Evolutionary conservation across 2,329 filamentous ascomycete species (phyloP), one percentile per base, ranked within the genome.

Genomic region (Phialophora macrospora): DNA sequence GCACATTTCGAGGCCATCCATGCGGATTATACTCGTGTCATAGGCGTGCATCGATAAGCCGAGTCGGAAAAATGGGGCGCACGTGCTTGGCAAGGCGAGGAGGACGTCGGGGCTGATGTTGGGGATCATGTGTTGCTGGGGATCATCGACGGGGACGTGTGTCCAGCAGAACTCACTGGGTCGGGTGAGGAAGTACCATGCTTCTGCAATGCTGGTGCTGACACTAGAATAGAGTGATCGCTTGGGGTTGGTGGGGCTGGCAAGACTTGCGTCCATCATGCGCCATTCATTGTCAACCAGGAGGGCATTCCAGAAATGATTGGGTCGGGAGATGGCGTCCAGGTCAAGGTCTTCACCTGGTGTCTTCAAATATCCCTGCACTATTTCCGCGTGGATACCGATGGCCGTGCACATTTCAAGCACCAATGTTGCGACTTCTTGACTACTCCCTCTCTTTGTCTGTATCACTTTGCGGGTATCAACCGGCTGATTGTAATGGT

Each of bases 291-390:
- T 90, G 76, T 99, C 95, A 8, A 97, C 88, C 41, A 97, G 81
- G 20, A 98, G 92, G 0, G 92, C 89, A 72, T 99, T 99, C 95
- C 95, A 99, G 88, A 91, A 98, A 79, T 99, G 95, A 74, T 99
- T 99, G 0, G 94, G 85, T 32, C 89, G 87, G n/a, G 92, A 91
- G 76, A 94, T 87, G 64, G 90, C 89, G 68, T 90, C 91, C 51
- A 93, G 82, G 72, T 98, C 93, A 1, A 90, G 82, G 7, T 89
- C 81, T 73, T 98, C 95, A 0, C 94, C 94, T 0, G 95, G 95
- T 0, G 86, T 84, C 77, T 99, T 99, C 63, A 99, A 86, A 74
- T 95, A 98, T 0, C 95, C 95, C 66, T 89, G 87, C 14, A 99
- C 87, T 22, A 96, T 84, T 75, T 98, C 94, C 41, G 91, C 92